A percentile compares a stretch with the other conserved stretches of the same genome.
Evolutionary conservation across 768 basidiomycete species (phyloP).

Genomic region (Leccinum fibrillosum): DNA sequence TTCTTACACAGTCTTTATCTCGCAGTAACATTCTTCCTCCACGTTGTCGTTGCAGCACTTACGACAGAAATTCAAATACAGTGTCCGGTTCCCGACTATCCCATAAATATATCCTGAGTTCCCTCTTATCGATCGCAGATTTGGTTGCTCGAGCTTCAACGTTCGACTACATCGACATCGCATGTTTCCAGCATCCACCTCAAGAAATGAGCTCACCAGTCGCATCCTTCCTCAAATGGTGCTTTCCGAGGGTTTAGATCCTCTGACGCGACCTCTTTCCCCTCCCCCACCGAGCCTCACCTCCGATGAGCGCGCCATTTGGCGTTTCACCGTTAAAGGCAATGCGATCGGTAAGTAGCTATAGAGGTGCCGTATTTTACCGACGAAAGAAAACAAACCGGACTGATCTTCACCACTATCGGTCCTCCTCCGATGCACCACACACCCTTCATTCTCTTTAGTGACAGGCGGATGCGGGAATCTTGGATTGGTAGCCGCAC

Average conservation of each 20-base stretch:
- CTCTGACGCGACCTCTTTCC: constrained; percentile 28
- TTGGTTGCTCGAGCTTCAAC: neutral
- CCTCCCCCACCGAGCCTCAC: constrained; percentile 16
- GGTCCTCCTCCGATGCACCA: neutral
- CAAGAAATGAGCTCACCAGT: constrained; percentile 26
- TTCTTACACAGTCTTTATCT: neutral
- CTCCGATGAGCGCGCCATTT: constrained; percentile 27
- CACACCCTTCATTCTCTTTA: constrained; percentile 9
- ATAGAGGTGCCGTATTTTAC: neutral
- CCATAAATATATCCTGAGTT: neutral
- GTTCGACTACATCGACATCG: neutral
- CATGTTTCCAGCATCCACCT: constrained; percentile 7
- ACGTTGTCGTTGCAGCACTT: neutral
- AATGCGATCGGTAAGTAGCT: constrained; percentile 38
- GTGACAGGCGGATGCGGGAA: constrained; percentile 44
- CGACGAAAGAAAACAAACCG: neutral
- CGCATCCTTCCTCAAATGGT: constrained; percentile 32
- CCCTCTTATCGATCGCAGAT: neutral
- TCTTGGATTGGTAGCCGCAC: constrained; percentile 36
- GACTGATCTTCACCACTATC: neutral
- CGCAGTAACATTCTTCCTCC: neutral
- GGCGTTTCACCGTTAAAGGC: constrained; percentile 37
- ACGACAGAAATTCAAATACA: neutral
- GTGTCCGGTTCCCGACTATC: neutral
- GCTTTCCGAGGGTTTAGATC: constrained; percentile 32